phyloP scores from a whole-genome alignment of 306 rosid genomes.

The Begonia masoniana region DNA sequence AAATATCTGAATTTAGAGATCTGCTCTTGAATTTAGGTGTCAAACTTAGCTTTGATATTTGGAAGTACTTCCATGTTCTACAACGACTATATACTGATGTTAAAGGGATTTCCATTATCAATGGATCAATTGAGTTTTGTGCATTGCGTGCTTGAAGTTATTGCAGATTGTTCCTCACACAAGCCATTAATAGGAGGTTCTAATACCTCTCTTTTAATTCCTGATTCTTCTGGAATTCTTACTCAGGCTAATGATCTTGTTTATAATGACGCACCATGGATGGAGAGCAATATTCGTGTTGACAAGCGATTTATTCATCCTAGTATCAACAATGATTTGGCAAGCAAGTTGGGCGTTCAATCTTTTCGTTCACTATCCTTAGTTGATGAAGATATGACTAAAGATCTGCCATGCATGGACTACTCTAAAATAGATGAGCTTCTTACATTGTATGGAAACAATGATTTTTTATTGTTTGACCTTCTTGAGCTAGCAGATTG shows the following conservation, averaged over 20 bases:
- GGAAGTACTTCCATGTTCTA: slow-evolving; percentile 58
- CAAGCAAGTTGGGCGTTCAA: slow-evolving; percentile 70
- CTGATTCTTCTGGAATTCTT: slow-evolving; percentile 71
- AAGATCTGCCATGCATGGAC: slow-evolving; percentile 91
- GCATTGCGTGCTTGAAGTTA: slow-evolving; percentile 75
- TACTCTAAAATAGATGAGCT: slow-evolving; percentile 70
- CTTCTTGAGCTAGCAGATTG: slow-evolving; percentile 97
- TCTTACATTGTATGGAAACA: slow-evolving; percentile 56
- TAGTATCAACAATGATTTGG: slow-evolving; percentile 79
- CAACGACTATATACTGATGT: slow-evolving; percentile 64
- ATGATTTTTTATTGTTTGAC: slow-evolving; percentile 68
- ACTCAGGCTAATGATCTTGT: slow-evolving; percentile 57
- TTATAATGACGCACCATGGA: slow-evolving; percentile 97
- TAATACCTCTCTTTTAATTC: slow-evolving; percentile 55
- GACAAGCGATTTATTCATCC: slow-evolving; percentile 81
- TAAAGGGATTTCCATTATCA: slow-evolving; percentile 55
- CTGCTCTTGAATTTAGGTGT: slow-evolving; percentile 71
- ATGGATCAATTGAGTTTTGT: slow-evolving; percentile 79
- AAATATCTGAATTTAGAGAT: slow-evolving; percentile 69
- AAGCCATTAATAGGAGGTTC: slow-evolving; percentile 43
- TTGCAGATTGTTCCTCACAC: slow-evolving; percentile 64
- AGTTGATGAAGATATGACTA: slow-evolving; percentile 71
- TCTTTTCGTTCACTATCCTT: slow-evolving; percentile 83
- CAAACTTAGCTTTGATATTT: slow-evolving; percentile 56
- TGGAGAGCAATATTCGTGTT: slow-evolving; percentile 52